Conservation (phyloP, 305 asterid species). For the Fraxinus platypoda region DNA sequence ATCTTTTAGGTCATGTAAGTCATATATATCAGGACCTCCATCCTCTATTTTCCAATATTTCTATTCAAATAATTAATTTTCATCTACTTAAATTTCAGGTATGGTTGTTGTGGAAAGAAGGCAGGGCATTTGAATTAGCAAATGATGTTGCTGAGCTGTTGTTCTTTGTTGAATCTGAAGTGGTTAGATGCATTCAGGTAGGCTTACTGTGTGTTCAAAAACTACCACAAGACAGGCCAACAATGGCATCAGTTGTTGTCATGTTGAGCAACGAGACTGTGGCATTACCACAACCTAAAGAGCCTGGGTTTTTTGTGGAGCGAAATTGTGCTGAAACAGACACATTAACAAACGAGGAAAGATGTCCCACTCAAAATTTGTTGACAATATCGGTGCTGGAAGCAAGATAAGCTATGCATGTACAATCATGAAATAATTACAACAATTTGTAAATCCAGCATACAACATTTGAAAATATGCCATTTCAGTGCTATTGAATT, state of each 20-base stretch:
- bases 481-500: background rate
- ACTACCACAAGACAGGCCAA: slow-evolving; percentile 31
- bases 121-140: slow-evolving; percentile 17
- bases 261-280: slow-evolving; percentile 26
- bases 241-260: slow-evolving; percentile 26
- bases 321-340: background rate
- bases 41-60: background rate
- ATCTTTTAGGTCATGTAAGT: slow-evolving; percentile 41
- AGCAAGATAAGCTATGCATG: slow-evolving; percentile 18
- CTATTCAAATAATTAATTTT: background rate
- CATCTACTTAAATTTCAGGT: slow-evolving; percentile 10
- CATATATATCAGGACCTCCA: background rate
- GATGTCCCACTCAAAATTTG: background rate
- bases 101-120: slow-evolving; percentile 32
- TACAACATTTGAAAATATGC: background rate
- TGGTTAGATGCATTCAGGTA: slow-evolving; percentile 26
- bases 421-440: background rate
- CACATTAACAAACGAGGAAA: background rate
- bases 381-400: background rate
- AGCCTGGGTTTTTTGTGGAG: slow-evolving; percentile 30
- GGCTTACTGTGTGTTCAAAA: slow-evolving; percentile 29
- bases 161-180: slow-evolving; percentile 8
- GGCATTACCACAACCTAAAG: slow-evolving; percentile 25
- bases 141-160: slow-evolving; percentile 22
- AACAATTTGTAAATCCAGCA: background rate